These are phyloP conservation scores for Sarocladium brachiariae DNA, from an alignment of 2,329 filamentous ascomycete species.

Conservation along the genomic window DNA sequence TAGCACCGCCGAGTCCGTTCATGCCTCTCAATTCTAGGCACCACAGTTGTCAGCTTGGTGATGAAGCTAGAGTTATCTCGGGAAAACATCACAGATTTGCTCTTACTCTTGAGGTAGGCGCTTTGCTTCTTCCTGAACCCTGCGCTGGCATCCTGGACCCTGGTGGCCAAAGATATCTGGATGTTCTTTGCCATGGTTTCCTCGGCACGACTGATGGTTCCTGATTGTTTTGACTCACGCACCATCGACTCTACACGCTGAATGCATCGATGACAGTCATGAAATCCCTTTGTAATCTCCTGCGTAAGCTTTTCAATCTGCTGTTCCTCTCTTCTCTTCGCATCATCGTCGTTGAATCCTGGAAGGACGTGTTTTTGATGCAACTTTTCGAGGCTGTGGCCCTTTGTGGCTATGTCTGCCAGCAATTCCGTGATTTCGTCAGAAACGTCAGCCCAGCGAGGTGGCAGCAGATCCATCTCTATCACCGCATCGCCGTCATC, in stretches of 20 bases:
- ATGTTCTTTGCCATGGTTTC: constrained; percentile 96
- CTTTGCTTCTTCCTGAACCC: constrained; percentile 96
- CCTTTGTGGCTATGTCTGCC: constrained; percentile 72
- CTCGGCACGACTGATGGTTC: constrained; percentile 71
- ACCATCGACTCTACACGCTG: constrained; percentile 84
- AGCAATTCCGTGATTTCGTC: constrained; percentile 87
- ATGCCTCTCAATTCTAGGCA: constrained; percentile 66
- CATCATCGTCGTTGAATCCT: constrained; percentile 91
- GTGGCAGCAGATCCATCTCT: constrained; percentile 94
- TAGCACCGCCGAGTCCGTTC: constrained; percentile 46
- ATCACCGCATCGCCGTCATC: constrained; percentile 93
- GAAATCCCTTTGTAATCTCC: constrained; percentile 81
- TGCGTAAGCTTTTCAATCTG: constrained; percentile 90
- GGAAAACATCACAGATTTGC: not conserved
- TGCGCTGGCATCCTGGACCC: constrained; percentile 88
- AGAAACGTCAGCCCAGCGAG: constrained; percentile 90
- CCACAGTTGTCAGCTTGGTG: not conserved
- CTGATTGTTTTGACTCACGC: constrained; percentile 66
- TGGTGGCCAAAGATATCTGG: constrained; percentile 79
- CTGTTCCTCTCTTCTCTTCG: constrained; percentile 77
- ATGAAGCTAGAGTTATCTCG: not conserved
- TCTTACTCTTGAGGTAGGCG: constrained; percentile 82
- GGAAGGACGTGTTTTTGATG: constrained; percentile 97
- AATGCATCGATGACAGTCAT: constrained; percentile 83
- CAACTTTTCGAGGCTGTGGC: constrained; percentile 78